phyloP scores from a whole-genome alignment of 768 basidiomycete species.

The Suillus subalutaceus region DNA sequence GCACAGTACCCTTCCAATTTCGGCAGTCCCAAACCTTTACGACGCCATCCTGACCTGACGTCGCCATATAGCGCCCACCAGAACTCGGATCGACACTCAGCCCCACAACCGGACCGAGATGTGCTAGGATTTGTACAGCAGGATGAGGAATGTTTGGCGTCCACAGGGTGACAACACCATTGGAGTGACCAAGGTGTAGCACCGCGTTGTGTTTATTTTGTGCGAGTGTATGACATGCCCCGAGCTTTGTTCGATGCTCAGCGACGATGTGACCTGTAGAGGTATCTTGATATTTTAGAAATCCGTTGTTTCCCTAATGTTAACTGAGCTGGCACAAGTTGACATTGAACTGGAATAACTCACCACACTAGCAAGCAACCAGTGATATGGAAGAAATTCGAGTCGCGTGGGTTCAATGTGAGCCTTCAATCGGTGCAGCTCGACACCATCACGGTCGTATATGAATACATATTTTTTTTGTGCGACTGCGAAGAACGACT shows the following conservation, averaged over 20 bases:
- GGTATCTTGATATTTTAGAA: slow-evolving; percentile 95
- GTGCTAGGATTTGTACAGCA: slow-evolving; percentile 89
- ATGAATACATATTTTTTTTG: slow-evolving; percentile 96
- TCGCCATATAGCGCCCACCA: slow-evolving; percentile 90
- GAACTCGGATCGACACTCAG: slow-evolving; percentile 86
- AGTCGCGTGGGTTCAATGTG: slow-evolving; percentile 90
- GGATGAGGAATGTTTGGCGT: slow-evolving; percentile 93
- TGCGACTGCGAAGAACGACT: slow-evolving; percentile 95
- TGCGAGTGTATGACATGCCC: slow-evolving; percentile 80
- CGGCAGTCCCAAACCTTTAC: slow-evolving; percentile 56
- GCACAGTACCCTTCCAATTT: slow-evolving; percentile 46
- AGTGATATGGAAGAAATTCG: slow-evolving; percentile 95
- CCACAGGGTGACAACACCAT: slow-evolving; percentile 96
- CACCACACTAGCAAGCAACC: slow-evolving; percentile 85
- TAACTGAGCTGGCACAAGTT: background rate
- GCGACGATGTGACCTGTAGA: slow-evolving; percentile 87
- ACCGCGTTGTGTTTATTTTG: slow-evolving; percentile 95
- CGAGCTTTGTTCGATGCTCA: slow-evolving; percentile 89
- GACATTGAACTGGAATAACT: slow-evolving; percentile 31
- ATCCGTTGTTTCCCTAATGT: slow-evolving; percentile 80
- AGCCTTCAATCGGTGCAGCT: slow-evolving; percentile 80
- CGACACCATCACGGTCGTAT: slow-evolving; percentile 92
- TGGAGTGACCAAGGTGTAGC: slow-evolving; percentile 92
- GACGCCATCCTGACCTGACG: slow-evolving; percentile 81
- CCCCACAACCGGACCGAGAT: slow-evolving; percentile 83